phyloP scores from a whole-genome alignment of 2,329 filamentous ascomycete genomes.

The Intubia oerlemansii region DNA sequence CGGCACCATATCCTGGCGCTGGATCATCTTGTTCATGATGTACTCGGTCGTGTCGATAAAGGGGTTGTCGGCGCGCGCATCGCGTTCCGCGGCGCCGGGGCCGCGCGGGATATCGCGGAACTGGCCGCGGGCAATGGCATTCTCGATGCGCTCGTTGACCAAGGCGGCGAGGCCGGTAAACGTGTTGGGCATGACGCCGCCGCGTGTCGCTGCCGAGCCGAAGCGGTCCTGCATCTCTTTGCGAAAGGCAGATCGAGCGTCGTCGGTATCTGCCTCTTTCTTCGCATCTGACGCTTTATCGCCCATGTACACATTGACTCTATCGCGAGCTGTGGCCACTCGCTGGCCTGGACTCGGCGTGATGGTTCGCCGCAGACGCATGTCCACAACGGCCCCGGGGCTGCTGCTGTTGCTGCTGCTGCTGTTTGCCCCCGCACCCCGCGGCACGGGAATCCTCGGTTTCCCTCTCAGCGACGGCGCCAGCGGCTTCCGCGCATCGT shows the following conservation, averaged over 20 bases:
- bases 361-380: slow-evolving; percentile 22
- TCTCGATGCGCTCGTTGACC: slow-evolving; percentile 77
- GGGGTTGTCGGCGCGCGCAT: slow-evolving; percentile 62
- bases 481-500: slow-evolving; percentile 58
- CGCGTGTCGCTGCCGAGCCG: slow-evolving; percentile 45
- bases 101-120: slow-evolving; percentile 71
- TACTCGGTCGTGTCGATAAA: slow-evolving; percentile 96
- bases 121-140: slow-evolving; percentile 78
- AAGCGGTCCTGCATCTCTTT: slow-evolving; percentile 68
- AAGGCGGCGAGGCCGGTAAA: slow-evolving; percentile 60
- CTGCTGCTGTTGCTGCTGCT: no score
- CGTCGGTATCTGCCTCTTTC: no score
- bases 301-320: slow-evolving; percentile 27
- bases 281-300: no score
- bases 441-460: slow-evolving; percentile 19
- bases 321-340: slow-evolving; percentile 33
- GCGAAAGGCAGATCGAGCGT: slow-evolving; percentile 46
- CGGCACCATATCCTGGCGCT: slow-evolving; percentile 83
- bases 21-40: slow-evolving; percentile 96
- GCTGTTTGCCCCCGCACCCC: no score
- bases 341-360: slow-evolving; percentile 22
- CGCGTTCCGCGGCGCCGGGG: slow-evolving; percentile 47
- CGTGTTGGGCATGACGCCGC: slow-evolving; percentile 51
- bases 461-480: slow-evolving; percentile 24
- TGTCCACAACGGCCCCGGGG: slow-evolving; percentile 26